Evolutionary conservation across 2,329 filamentous ascomycete genomes (phyloP), one percentile per base, ranked within the genome.

Genomic region (Lachnellula cervina): DNA sequence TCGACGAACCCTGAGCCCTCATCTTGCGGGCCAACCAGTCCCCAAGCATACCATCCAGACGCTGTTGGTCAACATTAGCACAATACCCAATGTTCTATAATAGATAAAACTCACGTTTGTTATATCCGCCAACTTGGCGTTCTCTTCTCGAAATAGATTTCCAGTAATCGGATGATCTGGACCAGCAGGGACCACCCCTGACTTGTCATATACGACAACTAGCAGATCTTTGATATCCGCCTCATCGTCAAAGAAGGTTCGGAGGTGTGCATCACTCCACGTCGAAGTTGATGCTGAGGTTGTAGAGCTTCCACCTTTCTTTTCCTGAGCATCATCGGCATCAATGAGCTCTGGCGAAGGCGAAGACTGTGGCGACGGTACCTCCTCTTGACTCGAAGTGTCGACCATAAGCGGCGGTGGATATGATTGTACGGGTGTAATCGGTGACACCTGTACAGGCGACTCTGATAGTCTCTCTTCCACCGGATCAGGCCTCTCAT

Each of bases 131-230:
- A 97, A 74, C 68, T 88, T 88, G 63, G 88, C 89, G 68, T 90
- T 92, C 72, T 96, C 90, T 68, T 96, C 89, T 49, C 84, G 85
- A 75, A 95, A 97, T 53, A 97, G 75, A 21, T 84, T 82, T 14
- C 84, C 83, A 50, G 88, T 90, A 45, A 96, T 79, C 0, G 93
- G 93, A 70, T 97, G 92, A 55, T 96, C 90, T n/a, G 82, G 80
- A 1, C 87, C 83, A 7, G 87, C 89, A 17, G 90, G 88, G 43
- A 84, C 81, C 16, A 95, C 85, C 57, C 92, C 89, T 14, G 85
- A 88, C 70, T 92, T 96, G 73, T 97, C 92, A 69, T 96, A 92
- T 28, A 99, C 90, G 58, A 99, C 88, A 38, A 92, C 81, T 51
- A 97, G 80, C 69, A 97, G 81, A 69, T 99, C 93, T 50, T 90